A percentile compares a stretch with the other conserved stretches of the same genome.
phyloP scores from a whole-genome alignment of 2,329 filamentous ascomycete species.

The Chaetomium strumarium region DNA sequence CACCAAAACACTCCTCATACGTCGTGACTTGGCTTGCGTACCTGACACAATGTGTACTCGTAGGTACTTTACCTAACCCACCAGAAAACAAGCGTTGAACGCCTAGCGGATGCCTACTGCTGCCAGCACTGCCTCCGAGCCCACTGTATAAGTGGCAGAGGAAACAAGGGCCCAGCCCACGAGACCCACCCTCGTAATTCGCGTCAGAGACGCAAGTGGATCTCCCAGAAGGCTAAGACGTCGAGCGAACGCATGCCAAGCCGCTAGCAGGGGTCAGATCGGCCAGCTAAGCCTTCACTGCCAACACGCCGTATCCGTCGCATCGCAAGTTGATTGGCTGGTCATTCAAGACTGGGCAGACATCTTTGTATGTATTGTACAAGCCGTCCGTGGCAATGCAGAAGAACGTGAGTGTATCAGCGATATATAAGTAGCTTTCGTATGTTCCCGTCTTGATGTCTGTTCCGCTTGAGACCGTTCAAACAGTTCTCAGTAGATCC shows the following conservation, averaged over 20 bases:
- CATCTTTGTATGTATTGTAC: not conserved
- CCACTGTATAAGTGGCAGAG: too few species aligned
- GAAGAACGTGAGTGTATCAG: not conserved
- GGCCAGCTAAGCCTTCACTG: not conserved
- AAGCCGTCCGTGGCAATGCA: not conserved
- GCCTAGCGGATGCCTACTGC: too few species aligned
- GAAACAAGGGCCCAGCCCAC: not conserved
- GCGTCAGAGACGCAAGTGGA: constrained; percentile 10
- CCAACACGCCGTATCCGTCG: constrained; percentile 13
- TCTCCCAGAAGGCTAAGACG: constrained; percentile 8
- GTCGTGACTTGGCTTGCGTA: too few species aligned
- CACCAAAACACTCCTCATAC: too few species aligned
- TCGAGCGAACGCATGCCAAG: not conserved
- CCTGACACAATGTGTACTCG: too few species aligned
- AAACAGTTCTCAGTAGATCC: not conserved
- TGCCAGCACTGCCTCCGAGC: too few species aligned
- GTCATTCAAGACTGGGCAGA: not conserved
- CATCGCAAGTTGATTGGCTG: constrained; percentile 10
- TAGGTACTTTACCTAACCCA: too few species aligned
- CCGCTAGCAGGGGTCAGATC: not conserved
- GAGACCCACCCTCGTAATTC: constrained; percentile 22
- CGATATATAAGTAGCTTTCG: not conserved
- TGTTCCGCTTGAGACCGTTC: too few species aligned
- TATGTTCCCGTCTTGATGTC: not conserved
- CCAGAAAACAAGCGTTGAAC: too few species aligned